Conservation (phyloP, 805 yeast species). For the Candida vartiovaarae region DNA sequence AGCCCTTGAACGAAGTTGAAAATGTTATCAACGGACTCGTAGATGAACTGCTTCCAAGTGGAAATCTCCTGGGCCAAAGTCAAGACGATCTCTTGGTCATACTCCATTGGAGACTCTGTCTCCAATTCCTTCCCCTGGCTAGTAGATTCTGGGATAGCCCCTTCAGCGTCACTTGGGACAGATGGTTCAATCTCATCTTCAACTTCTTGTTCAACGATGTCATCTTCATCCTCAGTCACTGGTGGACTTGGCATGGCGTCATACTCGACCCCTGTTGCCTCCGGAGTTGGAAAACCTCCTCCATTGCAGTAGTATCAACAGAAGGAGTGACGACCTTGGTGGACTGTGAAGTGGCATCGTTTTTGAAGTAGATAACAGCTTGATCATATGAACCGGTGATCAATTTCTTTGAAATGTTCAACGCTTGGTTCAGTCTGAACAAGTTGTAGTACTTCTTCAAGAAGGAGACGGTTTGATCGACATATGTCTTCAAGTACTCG, state of each 20-base stretch:
- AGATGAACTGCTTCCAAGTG: conserved; percentile 30
- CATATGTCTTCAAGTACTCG: conserved; percentile 6
- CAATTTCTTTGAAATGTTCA: conserved; percentile 12
- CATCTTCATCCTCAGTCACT: conserved; percentile 6
- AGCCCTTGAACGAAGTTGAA: conserved; percentile 30
- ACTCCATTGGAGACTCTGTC: conserved; percentile 4
- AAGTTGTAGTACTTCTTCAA: conserved; percentile 10
- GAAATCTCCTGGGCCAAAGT: conserved; percentile 29
- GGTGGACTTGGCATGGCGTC: conserved; percentile 7
- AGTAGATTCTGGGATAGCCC: conserved; percentile 5
- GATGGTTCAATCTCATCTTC: conserved; percentile 4
- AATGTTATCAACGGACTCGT: conserved; percentile 32
- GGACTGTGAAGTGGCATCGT: conserved; percentile 1
- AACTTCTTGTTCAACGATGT: not conserved
- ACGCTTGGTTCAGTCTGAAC: conserved; percentile 15
- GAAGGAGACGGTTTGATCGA: conserved; percentile 1
- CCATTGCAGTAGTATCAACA: conserved; percentile 6
- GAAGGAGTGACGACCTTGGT: not conserved
- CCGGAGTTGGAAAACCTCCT: conserved; percentile 6
- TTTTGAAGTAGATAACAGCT: conserved; percentile 8
- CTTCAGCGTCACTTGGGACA: not conserved
- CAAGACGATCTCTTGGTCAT: conserved; percentile 6
- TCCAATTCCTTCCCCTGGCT: conserved; percentile 5
- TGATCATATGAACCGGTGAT: conserved; percentile 13
- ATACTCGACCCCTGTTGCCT: conserved; percentile 1